Evolutionary conservation across 73 alveolate genomes (phyloP).

Genomic region (Symbiodinium pilosum): DNA sequence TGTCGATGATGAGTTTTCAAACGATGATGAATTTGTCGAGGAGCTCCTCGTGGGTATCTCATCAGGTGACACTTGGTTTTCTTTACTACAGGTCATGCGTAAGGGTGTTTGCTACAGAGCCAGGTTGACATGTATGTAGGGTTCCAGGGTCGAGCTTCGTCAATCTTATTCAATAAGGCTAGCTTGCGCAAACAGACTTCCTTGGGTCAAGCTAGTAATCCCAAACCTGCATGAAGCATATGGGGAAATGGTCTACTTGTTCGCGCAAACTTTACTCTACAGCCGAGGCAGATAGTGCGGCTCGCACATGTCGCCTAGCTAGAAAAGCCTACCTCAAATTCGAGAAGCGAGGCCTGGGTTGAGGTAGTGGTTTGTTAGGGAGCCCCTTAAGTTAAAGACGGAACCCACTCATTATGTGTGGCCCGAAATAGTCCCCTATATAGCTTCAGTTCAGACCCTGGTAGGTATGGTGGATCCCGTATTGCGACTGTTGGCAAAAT

Average conservation of each 20-base stretch:
- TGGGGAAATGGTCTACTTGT: too few species aligned
- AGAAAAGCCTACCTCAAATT: not conserved
- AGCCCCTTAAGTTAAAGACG: too few species aligned
- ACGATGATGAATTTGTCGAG: not conserved
- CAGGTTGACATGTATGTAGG: too few species aligned
- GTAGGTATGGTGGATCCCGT: not conserved
- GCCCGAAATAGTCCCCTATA: not conserved
- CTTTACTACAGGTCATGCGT: too few species aligned
- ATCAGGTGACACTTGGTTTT: not conserved
- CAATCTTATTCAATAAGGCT: too few species aligned
- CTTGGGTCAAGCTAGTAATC: too few species aligned
- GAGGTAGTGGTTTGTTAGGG: not conserved
- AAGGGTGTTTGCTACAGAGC: too few species aligned
- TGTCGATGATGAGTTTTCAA: not conserved
- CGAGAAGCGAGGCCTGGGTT: not conserved
- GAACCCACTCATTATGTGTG: not conserved
- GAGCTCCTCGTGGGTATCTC: not conserved
- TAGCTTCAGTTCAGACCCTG: not conserved
- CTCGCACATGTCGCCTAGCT: not conserved
- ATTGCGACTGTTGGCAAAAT: not conserved
- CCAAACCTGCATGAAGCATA: too few species aligned
- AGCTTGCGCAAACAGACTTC: too few species aligned
- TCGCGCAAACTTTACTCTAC: too few species aligned
- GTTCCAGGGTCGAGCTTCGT: too few species aligned
- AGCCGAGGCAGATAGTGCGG: not conserved